Conservation (phyloP, 2,329 filamentous ascomycete genomes). For the Sporothrix dimorphospora region DNA sequence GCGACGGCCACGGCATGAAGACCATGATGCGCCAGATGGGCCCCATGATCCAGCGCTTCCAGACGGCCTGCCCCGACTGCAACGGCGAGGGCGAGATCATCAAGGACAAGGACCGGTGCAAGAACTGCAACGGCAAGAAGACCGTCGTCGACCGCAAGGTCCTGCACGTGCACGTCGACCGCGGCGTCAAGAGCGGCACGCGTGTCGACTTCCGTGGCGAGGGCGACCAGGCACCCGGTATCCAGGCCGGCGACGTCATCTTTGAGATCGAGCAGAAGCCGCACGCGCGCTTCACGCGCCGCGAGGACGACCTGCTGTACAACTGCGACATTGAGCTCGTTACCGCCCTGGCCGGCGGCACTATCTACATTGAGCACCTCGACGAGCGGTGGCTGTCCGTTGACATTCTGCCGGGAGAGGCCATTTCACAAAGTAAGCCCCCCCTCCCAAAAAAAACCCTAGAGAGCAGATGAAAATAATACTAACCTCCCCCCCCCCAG, state of each 20-base stretch:
- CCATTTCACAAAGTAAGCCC: slow-evolving; percentile 65
- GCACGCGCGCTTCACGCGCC: slow-evolving; percentile 92
- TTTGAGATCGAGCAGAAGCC: slow-evolving; percentile 99
- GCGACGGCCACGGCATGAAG: slow-evolving; percentile 96
- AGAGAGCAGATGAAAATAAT: neutral
- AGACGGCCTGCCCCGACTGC: slow-evolving; percentile 98
- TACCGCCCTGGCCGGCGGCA: slow-evolving; percentile 89
- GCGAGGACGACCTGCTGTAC: slow-evolving; percentile 95
- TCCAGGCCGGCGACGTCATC: slow-evolving; percentile 92
- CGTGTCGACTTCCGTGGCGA: slow-evolving; percentile 98
- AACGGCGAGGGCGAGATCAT: slow-evolving; percentile 97
- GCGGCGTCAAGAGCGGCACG: slow-evolving; percentile 88
- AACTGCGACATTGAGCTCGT: slow-evolving; percentile 94
- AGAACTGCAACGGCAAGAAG: slow-evolving; percentile 96
- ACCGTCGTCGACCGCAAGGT: slow-evolving; percentile 97
- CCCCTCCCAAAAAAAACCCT: slow-evolving; percentile 69
- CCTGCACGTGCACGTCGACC: slow-evolving; percentile 95
- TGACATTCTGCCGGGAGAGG: slow-evolving; percentile 90
- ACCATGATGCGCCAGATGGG: slow-evolving; percentile 99
- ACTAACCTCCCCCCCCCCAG: slow-evolving; percentile 49
- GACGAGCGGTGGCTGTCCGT: slow-evolving; percentile 96
- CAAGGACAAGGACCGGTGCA: slow-evolving; percentile 96
- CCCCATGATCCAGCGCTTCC: slow-evolving; percentile 99
- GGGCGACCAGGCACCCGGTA: slow-evolving; percentile 92
- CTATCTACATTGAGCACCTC: slow-evolving; percentile 91